These are phyloP conservation scores for Hippophae gyantsensis DNA, from an alignment of 306 rosid species.

Conservation along the genomic window DNA sequence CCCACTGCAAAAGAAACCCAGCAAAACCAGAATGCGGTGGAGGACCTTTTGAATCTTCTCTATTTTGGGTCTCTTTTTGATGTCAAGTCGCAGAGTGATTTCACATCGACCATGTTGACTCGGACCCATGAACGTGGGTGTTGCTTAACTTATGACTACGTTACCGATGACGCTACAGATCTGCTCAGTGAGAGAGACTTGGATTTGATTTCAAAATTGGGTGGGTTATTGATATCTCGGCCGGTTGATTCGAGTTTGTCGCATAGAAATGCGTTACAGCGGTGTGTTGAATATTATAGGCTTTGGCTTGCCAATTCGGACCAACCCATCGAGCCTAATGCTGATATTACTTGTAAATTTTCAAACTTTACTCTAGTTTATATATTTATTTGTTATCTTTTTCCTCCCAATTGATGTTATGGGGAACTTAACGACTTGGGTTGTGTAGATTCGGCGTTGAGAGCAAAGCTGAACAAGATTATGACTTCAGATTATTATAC, in stretches of 20 bases:
- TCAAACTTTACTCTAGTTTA: neutral
- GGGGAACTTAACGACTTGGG: conserved; percentile 1
- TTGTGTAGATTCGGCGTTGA: conserved; percentile 58
- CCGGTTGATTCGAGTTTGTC: conserved; percentile 77
- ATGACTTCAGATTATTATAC: conserved; percentile 81
- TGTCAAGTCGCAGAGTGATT: conserved; percentile 77
- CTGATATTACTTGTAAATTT: conserved; percentile 53
- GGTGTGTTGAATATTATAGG: conserved; percentile 76
- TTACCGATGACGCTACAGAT: conserved; percentile 94
- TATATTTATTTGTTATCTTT: neutral
- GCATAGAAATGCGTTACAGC: conserved; percentile 69
- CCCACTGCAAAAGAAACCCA: neutral
- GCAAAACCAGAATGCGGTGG: conserved; percentile 22
- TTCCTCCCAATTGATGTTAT: neutral
- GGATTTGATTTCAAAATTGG: conserved; percentile 56
- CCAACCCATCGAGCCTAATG: conserved; percentile 52
- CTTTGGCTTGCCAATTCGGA: conserved; percentile 66
- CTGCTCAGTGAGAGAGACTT: conserved; percentile 79
- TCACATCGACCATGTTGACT: conserved; percentile 71
- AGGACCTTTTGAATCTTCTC: conserved; percentile 73
- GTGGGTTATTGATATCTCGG: conserved; percentile 62
- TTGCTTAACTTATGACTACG: conserved; percentile 89
- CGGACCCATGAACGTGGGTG: conserved; percentile 88
- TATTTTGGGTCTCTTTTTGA: conserved; percentile 87
- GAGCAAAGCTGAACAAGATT: conserved; percentile 76